These are phyloP conservation scores for Monilinia laxa DNA, from an alignment of 2,329 filamentous ascomycete species.

Conservation along the genomic window DNA sequence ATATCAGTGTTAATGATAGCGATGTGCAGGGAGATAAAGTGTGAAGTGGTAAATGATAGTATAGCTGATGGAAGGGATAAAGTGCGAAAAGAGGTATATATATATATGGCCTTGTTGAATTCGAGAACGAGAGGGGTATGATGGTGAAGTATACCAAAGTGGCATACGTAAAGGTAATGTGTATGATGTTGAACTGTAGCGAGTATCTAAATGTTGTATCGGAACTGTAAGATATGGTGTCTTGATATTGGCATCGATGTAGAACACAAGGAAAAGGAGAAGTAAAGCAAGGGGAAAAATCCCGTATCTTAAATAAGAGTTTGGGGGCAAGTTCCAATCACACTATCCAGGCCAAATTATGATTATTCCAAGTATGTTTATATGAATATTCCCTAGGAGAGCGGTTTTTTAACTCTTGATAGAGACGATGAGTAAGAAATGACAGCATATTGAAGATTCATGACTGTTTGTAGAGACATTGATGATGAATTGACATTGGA, in stretches of 20 bases:
- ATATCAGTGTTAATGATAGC: neutral
- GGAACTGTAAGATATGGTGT: neutral
- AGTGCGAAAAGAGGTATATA: neutral
- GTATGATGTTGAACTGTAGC: neutral
- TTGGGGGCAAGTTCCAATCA: neutral
- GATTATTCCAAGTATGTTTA: neutral
- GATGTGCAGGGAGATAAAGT: neutral
- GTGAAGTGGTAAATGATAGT: neutral
- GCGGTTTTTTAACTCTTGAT: neutral
- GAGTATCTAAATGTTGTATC: neutral
- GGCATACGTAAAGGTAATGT: neutral
- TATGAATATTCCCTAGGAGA: neutral
- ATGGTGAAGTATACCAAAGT: neutral
- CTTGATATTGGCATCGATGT: neutral
- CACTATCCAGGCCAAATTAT: neutral
- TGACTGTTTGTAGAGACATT: neutral
- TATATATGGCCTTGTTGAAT: neutral
- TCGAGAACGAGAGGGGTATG: neutral
- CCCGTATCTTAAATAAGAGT: too few species aligned
- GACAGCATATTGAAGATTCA: neutral
- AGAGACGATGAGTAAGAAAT: neutral
- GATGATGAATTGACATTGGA: neutral
- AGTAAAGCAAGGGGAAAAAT: neutral
- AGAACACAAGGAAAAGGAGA: neutral
- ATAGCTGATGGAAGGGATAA: too few species aligned